Evolutionary conservation across 108 stramenopile genomes (phyloP).

Genomic region (Aurantiochytrium sp.): DNA sequence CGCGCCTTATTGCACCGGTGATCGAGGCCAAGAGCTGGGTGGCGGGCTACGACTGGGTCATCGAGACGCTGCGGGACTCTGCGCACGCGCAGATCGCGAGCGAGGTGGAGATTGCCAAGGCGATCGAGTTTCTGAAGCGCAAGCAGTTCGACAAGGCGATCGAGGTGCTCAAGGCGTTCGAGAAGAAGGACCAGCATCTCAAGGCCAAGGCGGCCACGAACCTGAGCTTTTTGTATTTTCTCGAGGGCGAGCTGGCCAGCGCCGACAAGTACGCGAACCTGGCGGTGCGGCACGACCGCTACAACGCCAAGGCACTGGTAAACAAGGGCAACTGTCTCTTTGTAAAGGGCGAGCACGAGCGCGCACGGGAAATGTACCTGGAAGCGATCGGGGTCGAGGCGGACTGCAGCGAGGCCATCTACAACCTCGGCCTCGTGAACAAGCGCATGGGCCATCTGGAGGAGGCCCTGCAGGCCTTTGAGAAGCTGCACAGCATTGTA

Average conservation of each 20-base stretch:
- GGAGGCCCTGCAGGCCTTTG: slow-evolving; percentile 76
- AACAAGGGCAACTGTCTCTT: slow-evolving; percentile 85
- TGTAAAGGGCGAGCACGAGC: slow-evolving; percentile 55
- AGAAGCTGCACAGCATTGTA: slow-evolving; percentile 73
- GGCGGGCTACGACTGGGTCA: slow-evolving; percentile 71
- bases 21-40: slow-evolving; percentile 56
- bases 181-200: slow-evolving; percentile 67
- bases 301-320: slow-evolving; percentile 81
- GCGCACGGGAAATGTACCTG: slow-evolving; percentile 74
- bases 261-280: slow-evolving; percentile 74
- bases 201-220: slow-evolving; percentile 76
- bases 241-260: slow-evolving; percentile 64
- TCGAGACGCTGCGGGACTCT: slow-evolving; percentile 54
- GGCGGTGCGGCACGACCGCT: slow-evolving; percentile 69
- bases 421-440: slow-evolving; percentile 74
- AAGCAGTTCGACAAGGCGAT: slow-evolving; percentile 55
- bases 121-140: slow-evolving; percentile 52
- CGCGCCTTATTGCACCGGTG: slow-evolving; percentile 69
- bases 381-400: slow-evolving; percentile 82
- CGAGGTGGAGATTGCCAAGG: slow-evolving; percentile 68
- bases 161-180: slow-evolving; percentile 68
- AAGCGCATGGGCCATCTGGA: slow-evolving; percentile 50
- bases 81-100: slow-evolving; percentile 61
- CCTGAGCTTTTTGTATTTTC: slow-evolving; percentile 75
- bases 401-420: slow-evolving; percentile 78